Evolutionary conservation across 176 grass and related monocot genomes (phyloP), one percentile per base, ranked within the genome.

Genomic region (Aegilops bicornis): DNA sequence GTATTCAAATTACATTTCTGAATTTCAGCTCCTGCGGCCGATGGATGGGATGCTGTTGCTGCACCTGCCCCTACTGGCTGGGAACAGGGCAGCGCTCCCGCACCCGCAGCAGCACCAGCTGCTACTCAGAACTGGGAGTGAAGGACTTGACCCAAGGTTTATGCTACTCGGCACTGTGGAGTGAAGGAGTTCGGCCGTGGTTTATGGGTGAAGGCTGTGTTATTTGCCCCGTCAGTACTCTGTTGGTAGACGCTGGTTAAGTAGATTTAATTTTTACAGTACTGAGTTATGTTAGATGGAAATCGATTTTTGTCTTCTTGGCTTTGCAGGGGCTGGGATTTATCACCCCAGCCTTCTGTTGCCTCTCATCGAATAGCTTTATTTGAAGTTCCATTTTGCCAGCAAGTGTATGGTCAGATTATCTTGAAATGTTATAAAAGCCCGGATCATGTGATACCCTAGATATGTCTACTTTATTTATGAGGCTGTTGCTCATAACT

Each of bases 61-160:
- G 73, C 92, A 9, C 79, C 92, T n/a, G 67, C 86, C 10, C 45
- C 60, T 32, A 25, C 92, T 19, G 90, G 87, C 42, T 94, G 92
- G 89, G 92, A 92, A 70, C 73, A 86, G 69, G 67, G 79, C 7
- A 81, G 64, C 5, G 85, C 78, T 6, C 86, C 77, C 0, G 85
- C 78, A 29, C 75, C 87, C 0, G 71, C 63, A 2, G 47, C 82
- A 69, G 29, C 89, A 63, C 16, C 89, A 54, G n/a, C 45, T 19
- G 15, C 89, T 25, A 80, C 85, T 45, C 85, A 69, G 0, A 76
- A 86, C 84, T 94, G 89, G 92, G 73, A 77, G 30, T 91, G 82
- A 77, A 69, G 16, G n/a, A 73, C 25, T 59, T 59, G 54, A 54
- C 50, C 50, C 50, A 54, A 54, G 50, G 50, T 54, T 54, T 54